Percentiles rank a stretch among this genome's conserved stretches.
These are phyloP conservation scores for Pachyrhizus erosus DNA, from an alignment of 306 rosid genomes.

Conservation along the genomic window DNA sequence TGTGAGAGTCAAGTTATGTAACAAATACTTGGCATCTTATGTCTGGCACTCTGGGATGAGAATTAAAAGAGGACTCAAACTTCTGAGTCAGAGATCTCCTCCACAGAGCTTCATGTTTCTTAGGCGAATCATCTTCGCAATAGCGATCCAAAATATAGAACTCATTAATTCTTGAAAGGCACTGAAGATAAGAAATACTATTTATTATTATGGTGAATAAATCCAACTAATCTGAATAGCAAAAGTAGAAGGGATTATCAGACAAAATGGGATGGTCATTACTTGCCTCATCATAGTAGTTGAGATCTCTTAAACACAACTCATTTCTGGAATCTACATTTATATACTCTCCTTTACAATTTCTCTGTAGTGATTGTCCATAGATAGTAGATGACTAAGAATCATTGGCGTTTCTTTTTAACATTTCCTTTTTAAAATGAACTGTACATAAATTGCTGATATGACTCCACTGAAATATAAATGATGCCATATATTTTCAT, in stretches of 20 bases:
- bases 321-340: conserved; percentile 45
- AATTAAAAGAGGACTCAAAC: background rate
- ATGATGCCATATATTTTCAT: background rate
- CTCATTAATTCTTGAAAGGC: conserved; percentile 36
- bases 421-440: background rate
- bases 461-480: background rate
- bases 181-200: conserved; percentile 43
- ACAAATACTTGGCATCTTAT: conserved; percentile 51
- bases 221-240: background rate
- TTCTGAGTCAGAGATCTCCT: conserved; percentile 48
- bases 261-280: background rate
- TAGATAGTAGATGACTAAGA: background rate
- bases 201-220: background rate
- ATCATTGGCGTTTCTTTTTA: background rate
- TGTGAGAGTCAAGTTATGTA: background rate
- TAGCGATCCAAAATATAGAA: conserved; percentile 46
- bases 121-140: conserved; percentile 37
- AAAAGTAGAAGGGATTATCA: background rate
- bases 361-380: conserved; percentile 57
- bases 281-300: conserved; percentile 42
- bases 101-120: conserved; percentile 2
- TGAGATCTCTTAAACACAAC: conserved; percentile 47
- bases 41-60: conserved; percentile 34
- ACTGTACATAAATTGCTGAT: background rate
- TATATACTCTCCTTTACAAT: conserved; percentile 53